Base-by-base conservation (phyloP, 2,329 filamentous ascomycete genomes). In the Colletotrichum paranaense region DNA sequence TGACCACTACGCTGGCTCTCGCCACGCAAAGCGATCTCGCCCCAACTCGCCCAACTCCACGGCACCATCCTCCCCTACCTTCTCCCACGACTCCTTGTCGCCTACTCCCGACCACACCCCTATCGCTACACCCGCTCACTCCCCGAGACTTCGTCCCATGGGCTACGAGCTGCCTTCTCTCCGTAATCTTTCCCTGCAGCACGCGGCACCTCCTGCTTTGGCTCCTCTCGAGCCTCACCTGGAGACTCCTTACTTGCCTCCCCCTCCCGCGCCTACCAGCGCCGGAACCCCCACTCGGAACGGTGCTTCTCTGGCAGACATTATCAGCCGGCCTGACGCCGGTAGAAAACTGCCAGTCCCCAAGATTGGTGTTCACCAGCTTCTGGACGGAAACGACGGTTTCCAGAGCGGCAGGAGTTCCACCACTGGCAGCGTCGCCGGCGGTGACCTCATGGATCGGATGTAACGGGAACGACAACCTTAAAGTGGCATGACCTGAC, bases 21-120 rank as follows among this genome's bases (percentile, higher is more conserved):
- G 94, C 73, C 91, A 92, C 78, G 90, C 93, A 30, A 98, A 98
- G 88, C 92, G 95, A 75, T 98, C 96, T 73, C 88, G 96, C 78
- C 96, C 97, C 56, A 97, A 95, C 82, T 98, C 96, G 46, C 97
- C 96, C 66, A 95, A 97, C 84, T 98, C 95, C 9, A 98, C 96
- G 2, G 96, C 96, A 60, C 97, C 97, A 24, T 97, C 96, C 30
- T 98, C 96, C 38, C 96, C 96, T 30, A 98, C 95, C 4, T 98
- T 98, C 82, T 98, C 96, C 2, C 95, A 98, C 84, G 95, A 98
- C 83, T 98, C 96, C 12, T 89, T 96, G 59, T 98, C 96, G 11
- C 97, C 96, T 5, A 99, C 96, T 1, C 97, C 96, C 12, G 96
- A 98, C 80, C 95, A 98, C 86, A 98, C 97, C n/a, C 96, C 96